Percentiles rank a stretch among this genome's conserved stretches.
These are phyloP conservation scores for Calonectria ilicicola DNA, from an alignment of 2,329 filamentous ascomycete genomes.

Conservation along the genomic window DNA sequence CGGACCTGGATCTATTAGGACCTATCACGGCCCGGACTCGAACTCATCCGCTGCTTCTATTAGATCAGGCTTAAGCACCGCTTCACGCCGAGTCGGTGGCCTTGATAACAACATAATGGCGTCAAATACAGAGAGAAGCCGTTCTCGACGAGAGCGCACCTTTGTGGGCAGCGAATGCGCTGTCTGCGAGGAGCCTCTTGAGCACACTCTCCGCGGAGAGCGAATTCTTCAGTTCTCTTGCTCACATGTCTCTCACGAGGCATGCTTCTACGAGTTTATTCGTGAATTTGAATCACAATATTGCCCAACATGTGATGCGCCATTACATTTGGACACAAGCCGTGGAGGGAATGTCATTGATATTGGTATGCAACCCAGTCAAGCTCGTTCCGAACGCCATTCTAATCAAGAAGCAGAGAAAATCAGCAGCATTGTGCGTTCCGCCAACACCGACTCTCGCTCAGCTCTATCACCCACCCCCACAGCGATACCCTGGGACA, in stretches of 20 bases:
- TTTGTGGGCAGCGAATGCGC: conserved; percentile 96
- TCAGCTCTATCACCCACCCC: conserved; percentile 66
- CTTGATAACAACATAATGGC: conserved; percentile 59
- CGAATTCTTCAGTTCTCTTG: conserved; percentile 96
- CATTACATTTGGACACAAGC: conserved; percentile 91
- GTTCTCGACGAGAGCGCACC: conserved; percentile 88
- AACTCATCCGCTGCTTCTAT: conserved; percentile 49
- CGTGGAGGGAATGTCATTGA: conserved; percentile 93
- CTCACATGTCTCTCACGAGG: conserved; percentile 96
- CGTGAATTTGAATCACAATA: conserved; percentile 93
- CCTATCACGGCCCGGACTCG: conserved; percentile 42
- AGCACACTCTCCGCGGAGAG: conserved; percentile 94
- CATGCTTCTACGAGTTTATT: conserved; percentile 99
- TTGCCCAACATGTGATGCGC: conserved; percentile 93
- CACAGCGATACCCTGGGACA: conserved; percentile 76
- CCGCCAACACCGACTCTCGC: conserved; percentile 74
- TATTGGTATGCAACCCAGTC: conserved; percentile 71
- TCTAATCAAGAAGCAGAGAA: conserved; percentile 74
- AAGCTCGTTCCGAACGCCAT: conserved; percentile 34
- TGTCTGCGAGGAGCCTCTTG: conserved; percentile 95
- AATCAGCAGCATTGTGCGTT: conserved; percentile 91
- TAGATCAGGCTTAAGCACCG: conserved; percentile 46
- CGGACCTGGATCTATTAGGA: conserved; percentile 42
- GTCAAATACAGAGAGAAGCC: conserved; percentile 74
- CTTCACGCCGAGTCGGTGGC: conserved; percentile 50